phyloP scores from a whole-genome alignment of 2,329 filamentous ascomycete species.

The Septoria petroselini region DNA sequence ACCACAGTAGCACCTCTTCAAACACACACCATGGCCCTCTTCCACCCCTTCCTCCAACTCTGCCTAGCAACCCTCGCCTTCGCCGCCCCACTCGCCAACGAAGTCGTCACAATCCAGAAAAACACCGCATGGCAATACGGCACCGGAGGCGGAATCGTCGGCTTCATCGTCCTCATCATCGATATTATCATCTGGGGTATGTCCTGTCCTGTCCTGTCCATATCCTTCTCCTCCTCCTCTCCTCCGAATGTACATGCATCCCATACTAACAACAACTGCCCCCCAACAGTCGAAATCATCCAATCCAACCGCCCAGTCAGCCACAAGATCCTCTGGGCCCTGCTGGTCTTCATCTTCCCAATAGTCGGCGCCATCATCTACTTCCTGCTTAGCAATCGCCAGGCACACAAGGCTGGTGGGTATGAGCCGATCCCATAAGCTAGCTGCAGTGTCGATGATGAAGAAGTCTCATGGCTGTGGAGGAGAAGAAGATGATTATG shows the following conservation, averaged over 20 bases:
- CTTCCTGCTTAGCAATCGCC: constrained; percentile 62
- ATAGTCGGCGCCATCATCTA: constrained; percentile 61
- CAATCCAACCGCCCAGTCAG: constrained; percentile 59
- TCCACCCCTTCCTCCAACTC: constrained; percentile 53
- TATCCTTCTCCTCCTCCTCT: neutral
- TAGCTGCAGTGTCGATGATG: neutral
- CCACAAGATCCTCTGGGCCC: constrained; percentile 61
- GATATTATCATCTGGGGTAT: constrained; percentile 63
- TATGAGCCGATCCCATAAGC: constrained; percentile 51
- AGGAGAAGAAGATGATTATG: neutral
- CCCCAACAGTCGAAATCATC: constrained; percentile 61
- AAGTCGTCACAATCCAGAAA: constrained; percentile 44
- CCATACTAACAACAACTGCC: too few species aligned
- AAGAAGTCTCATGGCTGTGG: neutral
- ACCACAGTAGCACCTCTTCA: too few species aligned
- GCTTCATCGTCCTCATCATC: constrained; percentile 59
- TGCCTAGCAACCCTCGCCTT: constrained; percentile 51
- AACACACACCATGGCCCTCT: constrained; percentile 7
- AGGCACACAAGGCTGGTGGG: constrained; percentile 53
- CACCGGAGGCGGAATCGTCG: constrained; percentile 59
- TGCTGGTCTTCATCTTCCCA: constrained; percentile 64
- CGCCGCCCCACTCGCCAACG: constrained; percentile 42
- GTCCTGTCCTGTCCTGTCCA: constrained; percentile 32
- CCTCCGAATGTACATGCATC: too few species aligned
- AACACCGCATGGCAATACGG: constrained; percentile 56